Percentiles rank a stretch among this genome's conserved stretches.
Evolutionary conservation across 768 basidiomycete species (phyloP).

Genomic region (Trametes villosa): DNA sequence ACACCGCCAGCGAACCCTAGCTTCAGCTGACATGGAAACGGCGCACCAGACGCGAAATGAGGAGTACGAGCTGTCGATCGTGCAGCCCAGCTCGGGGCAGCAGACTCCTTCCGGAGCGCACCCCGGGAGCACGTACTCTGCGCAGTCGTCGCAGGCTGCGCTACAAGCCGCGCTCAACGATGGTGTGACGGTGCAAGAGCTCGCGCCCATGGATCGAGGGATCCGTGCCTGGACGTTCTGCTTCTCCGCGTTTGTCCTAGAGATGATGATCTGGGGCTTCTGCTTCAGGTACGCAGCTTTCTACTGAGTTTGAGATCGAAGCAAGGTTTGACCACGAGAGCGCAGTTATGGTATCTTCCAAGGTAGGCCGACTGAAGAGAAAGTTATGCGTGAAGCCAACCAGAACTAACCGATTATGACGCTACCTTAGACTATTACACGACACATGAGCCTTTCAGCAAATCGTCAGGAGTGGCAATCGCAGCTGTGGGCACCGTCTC

Average conservation of each 20-base stretch:
- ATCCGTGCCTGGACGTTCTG: slow-evolving; percentile 31
- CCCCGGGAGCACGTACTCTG: slow-evolving; percentile 2
- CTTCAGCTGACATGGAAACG: not conserved
- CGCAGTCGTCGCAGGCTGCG: slow-evolving; percentile 17
- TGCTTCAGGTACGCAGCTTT: slow-evolving; percentile 24
- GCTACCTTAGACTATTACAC: slow-evolving; percentile 30
- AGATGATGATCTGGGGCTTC: slow-evolving; percentile 31
- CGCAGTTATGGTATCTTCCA: slow-evolving; percentile 32
- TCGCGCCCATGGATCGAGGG: slow-evolving; percentile 27
- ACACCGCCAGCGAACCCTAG: not conserved
- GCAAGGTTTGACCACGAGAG: too few species aligned
- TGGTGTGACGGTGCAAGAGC: slow-evolving; percentile 26
- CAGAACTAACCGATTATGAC: too few species aligned
- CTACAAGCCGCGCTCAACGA: slow-evolving; percentile 16
- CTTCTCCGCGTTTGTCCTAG: slow-evolving; percentile 26
- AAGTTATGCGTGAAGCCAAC: too few species aligned
- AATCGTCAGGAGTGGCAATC: slow-evolving; percentile 21
- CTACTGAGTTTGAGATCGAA: not conserved
- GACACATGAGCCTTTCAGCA: slow-evolving; percentile 26
- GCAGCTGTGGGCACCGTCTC: slow-evolving; percentile 27
- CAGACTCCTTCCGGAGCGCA: slow-evolving; percentile 6
- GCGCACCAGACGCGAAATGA: not conserved
- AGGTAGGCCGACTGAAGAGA: slow-evolving; percentile 18
- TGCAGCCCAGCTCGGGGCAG: slow-evolving; percentile 9
- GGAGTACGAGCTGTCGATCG: slow-evolving; percentile 14